Base-by-base conservation (phyloP, 225 moss, liverwort and hornwort genomes). In the Polytrichum commune region DNA sequence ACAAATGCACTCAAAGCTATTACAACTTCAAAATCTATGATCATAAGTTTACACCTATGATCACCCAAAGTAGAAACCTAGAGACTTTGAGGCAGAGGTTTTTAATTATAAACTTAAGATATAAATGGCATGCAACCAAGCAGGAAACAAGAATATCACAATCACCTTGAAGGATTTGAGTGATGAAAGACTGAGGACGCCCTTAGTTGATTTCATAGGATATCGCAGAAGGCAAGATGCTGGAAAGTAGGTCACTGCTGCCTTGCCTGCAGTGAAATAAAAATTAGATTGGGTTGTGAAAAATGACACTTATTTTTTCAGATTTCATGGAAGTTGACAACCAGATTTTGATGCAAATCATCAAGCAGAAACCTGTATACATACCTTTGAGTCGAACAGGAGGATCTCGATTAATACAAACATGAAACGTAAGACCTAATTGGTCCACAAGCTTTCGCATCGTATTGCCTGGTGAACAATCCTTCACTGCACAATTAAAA, bases 91-190 rank as follows among this genome's bases (percentile, higher is more conserved):
- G 46, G 16, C 3, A 46, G 13, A 13, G 13, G 46, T 46, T 4
- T 46, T 13, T 3, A 3, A 13, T 16, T 4, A 16, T 46, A 46
- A 13, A 46, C 46, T 46, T 46, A 0, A 46, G 46, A 46, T 46
- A 46, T 46, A 46, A 46, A 46, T 46, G 46, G 46, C 13, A 46
- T 16, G 46, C 13, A 46, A 46, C 46, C 46, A 4, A 46, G 13
- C 16, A 46, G 46, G 46, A 3, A 46, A 46, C 58, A 58, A 58
- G 20, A 58, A 58, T 23, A 58, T 18, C 24, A 23, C 26, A 70
- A 75, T 72, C 73, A 93, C 95, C 90, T 96, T 93, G 70, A 96
- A 70, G 61, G 89, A 89, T 62, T 89, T 91, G 55, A 96, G 78
- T 71, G 84, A 74, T 68, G 65, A 75, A 6, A 96, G 81, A 58